These are phyloP conservation scores for Kokia cookei DNA, from an alignment of 441 rosid species.

Conservation along the genomic window DNA sequence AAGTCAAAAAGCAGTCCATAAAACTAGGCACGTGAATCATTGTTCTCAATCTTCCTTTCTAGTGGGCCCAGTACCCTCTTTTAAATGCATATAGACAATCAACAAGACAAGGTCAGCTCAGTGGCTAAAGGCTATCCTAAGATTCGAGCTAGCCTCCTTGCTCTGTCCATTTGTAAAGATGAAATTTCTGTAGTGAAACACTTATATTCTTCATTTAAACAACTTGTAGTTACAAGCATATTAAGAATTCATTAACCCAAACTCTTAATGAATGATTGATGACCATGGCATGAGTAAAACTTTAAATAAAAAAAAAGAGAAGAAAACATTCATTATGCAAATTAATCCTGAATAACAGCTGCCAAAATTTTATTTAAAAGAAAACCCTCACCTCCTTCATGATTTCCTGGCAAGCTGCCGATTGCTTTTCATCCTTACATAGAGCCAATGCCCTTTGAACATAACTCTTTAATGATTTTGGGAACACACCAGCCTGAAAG, in stretches of 20 bases:
- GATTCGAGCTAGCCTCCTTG: background rate
- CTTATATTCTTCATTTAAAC: background rate
- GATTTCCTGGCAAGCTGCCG: conserved; percentile 59
- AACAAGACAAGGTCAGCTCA: background rate
- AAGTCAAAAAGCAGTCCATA: background rate
- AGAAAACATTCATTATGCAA: background rate
- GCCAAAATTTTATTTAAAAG: background rate
- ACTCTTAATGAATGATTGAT: background rate
- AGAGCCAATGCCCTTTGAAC: conserved; percentile 87
- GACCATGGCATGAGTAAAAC: background rate
- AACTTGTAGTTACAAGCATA: background rate
- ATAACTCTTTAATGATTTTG: conserved; percentile 68
- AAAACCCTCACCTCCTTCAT: conserved; percentile 64
- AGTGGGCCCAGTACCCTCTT: background rate
- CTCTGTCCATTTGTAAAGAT: background rate
- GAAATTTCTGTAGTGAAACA: background rate
- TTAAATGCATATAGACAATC: background rate
- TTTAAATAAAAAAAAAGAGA: too few species aligned
- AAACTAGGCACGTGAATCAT: background rate
- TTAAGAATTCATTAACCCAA: conserved; percentile 1
- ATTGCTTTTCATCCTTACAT: conserved; percentile 71
- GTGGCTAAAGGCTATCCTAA: background rate
- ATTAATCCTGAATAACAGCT: background rate
- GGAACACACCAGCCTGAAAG: conserved; percentile 68
- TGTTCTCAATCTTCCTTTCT: background rate